A percentile compares a stretch with the other conserved stretches of the same genome.
Conservation (phyloP, 768 basidiomycete genomes). For the Lactarius akahatsu region DNA sequence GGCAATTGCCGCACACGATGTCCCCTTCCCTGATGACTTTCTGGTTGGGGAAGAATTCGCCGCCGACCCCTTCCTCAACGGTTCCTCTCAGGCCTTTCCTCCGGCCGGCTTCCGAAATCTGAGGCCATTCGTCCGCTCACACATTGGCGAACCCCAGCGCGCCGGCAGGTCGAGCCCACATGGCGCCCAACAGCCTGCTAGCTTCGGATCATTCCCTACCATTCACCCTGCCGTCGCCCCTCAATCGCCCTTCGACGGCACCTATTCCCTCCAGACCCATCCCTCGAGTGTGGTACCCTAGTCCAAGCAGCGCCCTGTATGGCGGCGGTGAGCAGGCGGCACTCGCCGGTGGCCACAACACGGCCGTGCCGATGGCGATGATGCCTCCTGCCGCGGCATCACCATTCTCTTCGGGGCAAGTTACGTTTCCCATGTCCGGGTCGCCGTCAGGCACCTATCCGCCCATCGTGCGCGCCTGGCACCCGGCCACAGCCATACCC, state of each 20-base stretch:
- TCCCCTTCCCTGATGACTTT: background rate
- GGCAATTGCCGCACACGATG: background rate
- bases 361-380: background rate
- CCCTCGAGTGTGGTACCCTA: background rate
- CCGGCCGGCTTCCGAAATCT: background rate
- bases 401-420: background rate
- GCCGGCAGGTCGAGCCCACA: background rate
- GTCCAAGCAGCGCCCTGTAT: slow-evolving; percentile 3
- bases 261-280: background rate
- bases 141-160: background rate
- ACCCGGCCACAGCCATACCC: background rate
- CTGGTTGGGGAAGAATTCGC: background rate
- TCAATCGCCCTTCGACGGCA: background rate
- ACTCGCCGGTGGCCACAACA: no score
- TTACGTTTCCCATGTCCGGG: background rate
- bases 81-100: background rate
- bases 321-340: no score
- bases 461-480: slow-evolving; percentile 6
- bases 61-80: no score
- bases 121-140: background rate
- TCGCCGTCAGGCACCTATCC: background rate
- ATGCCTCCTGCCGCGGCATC: background rate
- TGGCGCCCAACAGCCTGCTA: background rate
- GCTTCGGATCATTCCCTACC: background rate
- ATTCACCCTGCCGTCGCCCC: background rate